These are phyloP conservation scores for Amauroascus niger DNA, from an alignment of 2,329 filamentous ascomycete genomes.

Conservation along the genomic window DNA sequence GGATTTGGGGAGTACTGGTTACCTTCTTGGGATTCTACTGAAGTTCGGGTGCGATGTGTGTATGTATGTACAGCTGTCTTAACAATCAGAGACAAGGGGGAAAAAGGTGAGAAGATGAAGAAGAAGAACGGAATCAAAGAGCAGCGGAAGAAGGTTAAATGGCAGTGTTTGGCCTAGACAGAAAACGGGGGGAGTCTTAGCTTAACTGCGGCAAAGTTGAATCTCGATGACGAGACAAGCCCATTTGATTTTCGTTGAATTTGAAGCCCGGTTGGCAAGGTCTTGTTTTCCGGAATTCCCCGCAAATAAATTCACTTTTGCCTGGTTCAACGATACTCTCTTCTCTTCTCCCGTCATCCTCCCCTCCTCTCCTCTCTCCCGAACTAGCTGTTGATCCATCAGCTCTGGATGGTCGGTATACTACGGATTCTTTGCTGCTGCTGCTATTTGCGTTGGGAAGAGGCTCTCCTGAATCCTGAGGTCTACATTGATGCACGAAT, in stretches of 20 bases:
- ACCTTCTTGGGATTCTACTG: background rate
- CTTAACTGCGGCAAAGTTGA: conserved; percentile 2
- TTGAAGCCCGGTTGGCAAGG: conserved; percentile 1
- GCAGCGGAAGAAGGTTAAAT: background rate
- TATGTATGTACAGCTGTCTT: background rate
- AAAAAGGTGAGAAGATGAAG: background rate
- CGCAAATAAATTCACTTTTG: conserved; percentile 5
- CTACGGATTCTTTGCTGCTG: too few relatives aligned
- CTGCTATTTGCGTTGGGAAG: too few relatives aligned
- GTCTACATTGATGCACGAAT: too few relatives aligned
- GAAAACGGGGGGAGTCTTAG: background rate
- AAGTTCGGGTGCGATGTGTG: background rate
- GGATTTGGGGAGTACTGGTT: background rate
- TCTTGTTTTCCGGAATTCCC: conserved; percentile 12
- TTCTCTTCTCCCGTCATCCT: background rate
- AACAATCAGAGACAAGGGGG: background rate
- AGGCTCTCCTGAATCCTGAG: too few relatives aligned
- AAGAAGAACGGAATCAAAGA: too few relatives aligned
- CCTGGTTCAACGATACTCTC: background rate
- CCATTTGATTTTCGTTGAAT: conserved; percentile 10
- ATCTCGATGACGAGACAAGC: background rate
- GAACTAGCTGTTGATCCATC: background rate
- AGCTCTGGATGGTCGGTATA: too few relatives aligned
- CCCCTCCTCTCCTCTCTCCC: background rate
- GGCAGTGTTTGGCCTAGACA: background rate